Conservation (phyloP, 2,329 filamentous ascomycete genomes). For the Monascus ruber region DNA sequence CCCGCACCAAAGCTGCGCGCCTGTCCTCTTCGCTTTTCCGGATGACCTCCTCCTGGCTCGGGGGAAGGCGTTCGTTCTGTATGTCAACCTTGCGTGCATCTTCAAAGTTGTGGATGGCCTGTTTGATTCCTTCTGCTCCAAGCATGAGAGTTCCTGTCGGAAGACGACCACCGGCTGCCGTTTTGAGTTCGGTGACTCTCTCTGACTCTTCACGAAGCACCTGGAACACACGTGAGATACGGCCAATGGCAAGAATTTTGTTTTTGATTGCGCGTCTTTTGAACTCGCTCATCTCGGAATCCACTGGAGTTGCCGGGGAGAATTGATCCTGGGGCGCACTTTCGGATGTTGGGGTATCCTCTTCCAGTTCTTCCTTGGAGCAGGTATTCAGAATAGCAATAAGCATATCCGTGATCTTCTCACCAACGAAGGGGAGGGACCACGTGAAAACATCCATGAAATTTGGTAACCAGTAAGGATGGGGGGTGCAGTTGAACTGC, state of each 20-base stretch:
- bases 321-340: conserved; percentile 52
- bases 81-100: conserved; percentile 94
- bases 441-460: conserved; percentile 99
- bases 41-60: conserved; percentile 81
- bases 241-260: conserved; percentile 96
- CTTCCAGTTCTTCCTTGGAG: conserved; percentile 95
- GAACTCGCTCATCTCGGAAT: conserved; percentile 81
- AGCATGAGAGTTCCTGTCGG: conserved; percentile 96
- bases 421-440: conserved; percentile 95
- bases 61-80: conserved; percentile 89
- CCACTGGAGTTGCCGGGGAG: conserved; percentile 61
- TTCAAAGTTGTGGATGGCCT: conserved; percentile 92
- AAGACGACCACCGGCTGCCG: conserved; percentile 79
- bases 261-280: conserved; percentile 98
- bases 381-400: conserved; percentile 97
- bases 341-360: conserved; percentile 67
- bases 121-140: conserved; percentile 95
- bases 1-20: conserved; percentile 73
- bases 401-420: conserved; percentile 99
- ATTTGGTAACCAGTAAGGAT: conserved; percentile 98
- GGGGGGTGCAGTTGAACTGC: conserved; percentile 98
- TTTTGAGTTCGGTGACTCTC: conserved; percentile 94
- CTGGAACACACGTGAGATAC: conserved; percentile 94
- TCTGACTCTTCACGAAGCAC: conserved; percentile 95
- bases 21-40: conserved; percentile 72